phyloP scores from a whole-genome alignment of 2,329 filamentous ascomycete species.

The Diaporthe nobilis region DNA sequence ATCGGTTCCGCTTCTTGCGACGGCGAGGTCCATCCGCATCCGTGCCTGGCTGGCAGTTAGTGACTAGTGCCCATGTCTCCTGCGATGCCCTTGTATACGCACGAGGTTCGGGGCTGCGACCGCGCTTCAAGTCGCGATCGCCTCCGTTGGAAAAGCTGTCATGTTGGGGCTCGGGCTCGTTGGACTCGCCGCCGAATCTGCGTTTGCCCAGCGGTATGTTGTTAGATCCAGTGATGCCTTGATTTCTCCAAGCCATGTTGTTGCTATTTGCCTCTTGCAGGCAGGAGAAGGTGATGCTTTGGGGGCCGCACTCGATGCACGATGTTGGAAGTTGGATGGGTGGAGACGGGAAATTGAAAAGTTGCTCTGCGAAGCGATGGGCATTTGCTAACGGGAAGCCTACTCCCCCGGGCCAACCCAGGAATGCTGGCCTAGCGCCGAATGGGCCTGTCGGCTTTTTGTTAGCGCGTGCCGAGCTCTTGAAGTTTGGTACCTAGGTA shows the following conservation, averaged over 20 bases:
- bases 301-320: slow-evolving; percentile 47
- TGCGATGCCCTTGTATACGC: slow-evolving; percentile 51
- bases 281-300: slow-evolving; percentile 19
- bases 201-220: slow-evolving; percentile 94
- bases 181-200: slow-evolving; percentile 77
- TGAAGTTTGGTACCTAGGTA: too few relatives aligned
- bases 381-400: not conserved
- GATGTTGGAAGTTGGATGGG: slow-evolving; percentile 6
- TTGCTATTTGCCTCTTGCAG: slow-evolving; percentile 11
- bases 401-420: not conserved
- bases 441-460: slow-evolving; percentile 14
- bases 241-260: slow-evolving; percentile 76
- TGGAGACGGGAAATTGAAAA: slow-evolving; percentile 25
- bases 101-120: slow-evolving; percentile 91
- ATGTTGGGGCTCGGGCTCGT: slow-evolving; percentile 8
- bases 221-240: slow-evolving; percentile 97
- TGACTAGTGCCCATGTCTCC: slow-evolving; percentile 1
- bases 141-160: slow-evolving; percentile 47
- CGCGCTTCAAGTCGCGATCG: slow-evolving; percentile 80
- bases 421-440: slow-evolving; percentile 2
- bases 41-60: slow-evolving; percentile 56
- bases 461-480: slow-evolving; percentile 25
- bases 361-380: slow-evolving; percentile 22
- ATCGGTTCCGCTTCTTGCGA: slow-evolving; percentile 98
- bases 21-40: slow-evolving; percentile 83